Percentiles rank a stretch among this genome's conserved stretches.
Evolutionary conservation across 2,329 filamentous ascomycete genomes (phyloP).

Genomic region (Ophidiomyces ophidiicola): DNA sequence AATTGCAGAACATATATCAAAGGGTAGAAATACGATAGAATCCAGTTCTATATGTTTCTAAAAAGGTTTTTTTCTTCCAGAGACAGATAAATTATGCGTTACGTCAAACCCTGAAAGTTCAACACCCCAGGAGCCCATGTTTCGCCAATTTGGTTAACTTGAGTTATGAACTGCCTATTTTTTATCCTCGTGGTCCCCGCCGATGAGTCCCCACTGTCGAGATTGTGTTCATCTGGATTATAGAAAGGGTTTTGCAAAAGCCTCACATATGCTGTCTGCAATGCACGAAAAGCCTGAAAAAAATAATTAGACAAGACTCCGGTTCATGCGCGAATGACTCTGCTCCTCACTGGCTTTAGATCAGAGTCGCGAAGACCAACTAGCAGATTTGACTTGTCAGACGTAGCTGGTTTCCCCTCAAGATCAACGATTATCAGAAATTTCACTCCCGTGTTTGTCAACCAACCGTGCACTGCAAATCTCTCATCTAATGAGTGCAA

Average conservation of each 20-base stretch:
- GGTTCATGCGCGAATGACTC: neutral
- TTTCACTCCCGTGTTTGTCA: conserved; percentile 90
- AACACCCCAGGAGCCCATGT: conserved; percentile 65
- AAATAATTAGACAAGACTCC: conserved; percentile 6
- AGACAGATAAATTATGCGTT: no score
- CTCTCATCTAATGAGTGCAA: conserved; percentile 90
- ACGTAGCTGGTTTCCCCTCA: conserved; percentile 50
- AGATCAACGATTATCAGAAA: conserved; percentile 86
- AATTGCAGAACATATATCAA: neutral
- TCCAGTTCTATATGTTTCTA: neutral
- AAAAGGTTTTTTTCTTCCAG: no score
- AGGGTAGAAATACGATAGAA: neutral
- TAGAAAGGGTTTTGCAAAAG: conserved; percentile 93
- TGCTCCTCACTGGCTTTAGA: conserved; percentile 57
- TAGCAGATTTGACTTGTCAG: conserved; percentile 30
- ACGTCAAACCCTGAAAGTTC: no score
- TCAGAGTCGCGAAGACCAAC: conserved; percentile 73
- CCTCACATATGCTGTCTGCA: conserved; percentile 84
- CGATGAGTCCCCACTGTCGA: conserved; percentile 22
- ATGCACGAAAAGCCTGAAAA: conserved; percentile 63
- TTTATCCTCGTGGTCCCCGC: conserved; percentile 31
- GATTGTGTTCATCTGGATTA: conserved; percentile 63
- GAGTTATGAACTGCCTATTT: conserved; percentile 65
- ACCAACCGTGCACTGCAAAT: conserved; percentile 84
- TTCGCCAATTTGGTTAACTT: conserved; percentile 77